Evolutionary conservation across 2,329 filamentous ascomycete species (phyloP).

Genomic region (Diaporthe ilicicola): DNA sequence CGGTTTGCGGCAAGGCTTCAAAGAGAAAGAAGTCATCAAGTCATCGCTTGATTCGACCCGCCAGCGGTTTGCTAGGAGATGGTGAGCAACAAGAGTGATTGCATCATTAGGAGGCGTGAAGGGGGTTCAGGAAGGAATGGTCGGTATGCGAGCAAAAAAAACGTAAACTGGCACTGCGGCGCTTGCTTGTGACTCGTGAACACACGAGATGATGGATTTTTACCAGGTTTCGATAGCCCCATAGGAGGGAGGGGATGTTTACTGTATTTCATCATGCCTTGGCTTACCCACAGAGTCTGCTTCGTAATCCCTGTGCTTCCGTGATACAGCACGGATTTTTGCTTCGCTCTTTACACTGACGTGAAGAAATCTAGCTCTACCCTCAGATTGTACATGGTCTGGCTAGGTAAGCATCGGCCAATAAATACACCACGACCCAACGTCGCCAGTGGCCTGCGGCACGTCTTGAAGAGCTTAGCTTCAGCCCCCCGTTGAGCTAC

Average conservation of each 20-base stretch:
- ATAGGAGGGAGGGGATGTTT: neutral
- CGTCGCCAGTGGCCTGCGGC: too few species aligned
- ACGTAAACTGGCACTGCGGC: neutral
- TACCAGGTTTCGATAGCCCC: neutral
- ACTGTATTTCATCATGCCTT: slow-evolving; percentile 15
- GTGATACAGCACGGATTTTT: neutral
- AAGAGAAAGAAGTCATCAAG: neutral
- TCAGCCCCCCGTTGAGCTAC: neutral
- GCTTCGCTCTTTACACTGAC: neutral
- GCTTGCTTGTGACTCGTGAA: neutral
- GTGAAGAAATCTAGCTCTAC: neutral
- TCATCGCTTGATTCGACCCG: neutral
- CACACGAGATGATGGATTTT: neutral
- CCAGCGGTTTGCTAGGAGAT: neutral
- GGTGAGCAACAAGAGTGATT: neutral
- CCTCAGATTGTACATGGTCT: neutral
- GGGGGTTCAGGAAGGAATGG: neutral
- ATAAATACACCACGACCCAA: too few species aligned
- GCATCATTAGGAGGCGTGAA: neutral
- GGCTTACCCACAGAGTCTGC: neutral
- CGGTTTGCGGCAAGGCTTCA: neutral
- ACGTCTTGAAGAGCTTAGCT: neutral
- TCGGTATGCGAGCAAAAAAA: neutral
- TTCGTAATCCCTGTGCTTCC: neutral
- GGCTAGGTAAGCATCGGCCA: neutral